Evolutionary conservation across 202 grass and related monocot genomes (phyloP).

Genomic region (Panicum hallii): DNA sequence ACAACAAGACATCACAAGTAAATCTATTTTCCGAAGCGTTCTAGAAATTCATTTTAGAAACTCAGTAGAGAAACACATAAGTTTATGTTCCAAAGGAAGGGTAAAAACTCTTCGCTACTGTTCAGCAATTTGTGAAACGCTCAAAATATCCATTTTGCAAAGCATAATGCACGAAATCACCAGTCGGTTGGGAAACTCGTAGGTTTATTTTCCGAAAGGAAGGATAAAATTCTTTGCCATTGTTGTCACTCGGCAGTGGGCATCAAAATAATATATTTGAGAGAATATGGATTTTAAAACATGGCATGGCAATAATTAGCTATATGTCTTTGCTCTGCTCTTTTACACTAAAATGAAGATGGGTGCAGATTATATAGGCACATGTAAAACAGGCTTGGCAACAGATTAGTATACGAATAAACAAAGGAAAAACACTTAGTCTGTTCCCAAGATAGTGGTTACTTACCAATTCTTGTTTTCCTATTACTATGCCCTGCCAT

Average conservation of each 20-base stretch:
- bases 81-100: not conserved
- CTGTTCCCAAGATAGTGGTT: not conserved
- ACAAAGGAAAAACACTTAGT: not conserved
- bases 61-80: not conserved
- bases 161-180: not conserved
- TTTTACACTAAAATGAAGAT: constrained; percentile 1
- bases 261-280: not conserved
- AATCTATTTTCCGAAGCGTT: not conserved
- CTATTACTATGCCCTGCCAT: not conserved
- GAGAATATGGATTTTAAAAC: not conserved
- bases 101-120: not conserved
- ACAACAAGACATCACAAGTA: not conserved
- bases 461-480: not conserved
- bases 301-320: not conserved
- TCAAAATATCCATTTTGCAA: not conserved
- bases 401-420: not conserved
- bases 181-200: not conserved
- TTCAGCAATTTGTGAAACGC: not conserved
- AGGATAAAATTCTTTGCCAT: not conserved
- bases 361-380: not conserved
- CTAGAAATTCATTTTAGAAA: not conserved
- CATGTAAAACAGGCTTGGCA: not conserved
- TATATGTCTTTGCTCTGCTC: not conserved
- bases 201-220: not conserved
- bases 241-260: not conserved